A percentile compares a stretch with the other conserved stretches of the same genome.
phyloP scores from a whole-genome alignment of 2,329 filamentous ascomycete species.

The Onygenales sp. region DNA sequence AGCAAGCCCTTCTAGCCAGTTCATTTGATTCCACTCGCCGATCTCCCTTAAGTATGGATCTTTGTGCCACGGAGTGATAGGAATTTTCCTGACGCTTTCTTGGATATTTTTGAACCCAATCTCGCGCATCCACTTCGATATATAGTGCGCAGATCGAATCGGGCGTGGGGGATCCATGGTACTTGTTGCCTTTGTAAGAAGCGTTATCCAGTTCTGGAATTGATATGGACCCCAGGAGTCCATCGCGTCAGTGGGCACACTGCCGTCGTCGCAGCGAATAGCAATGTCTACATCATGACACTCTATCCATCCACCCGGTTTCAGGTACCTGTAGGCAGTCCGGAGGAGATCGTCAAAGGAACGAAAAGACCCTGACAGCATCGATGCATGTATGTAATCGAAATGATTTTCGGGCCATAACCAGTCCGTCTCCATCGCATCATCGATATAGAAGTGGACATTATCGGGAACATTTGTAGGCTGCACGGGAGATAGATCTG shows the following conservation, averaged over 20 bases:
- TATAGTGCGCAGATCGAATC: conserved; percentile 43
- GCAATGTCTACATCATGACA: conserved; percentile 37
- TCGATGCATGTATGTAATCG: conserved; percentile 52
- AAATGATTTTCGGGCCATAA: conserved; percentile 41
- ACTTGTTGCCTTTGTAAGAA: conserved; percentile 33
- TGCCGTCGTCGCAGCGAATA: conserved; percentile 44
- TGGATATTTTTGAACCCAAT: conserved; percentile 51
- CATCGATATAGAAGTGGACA: conserved; percentile 64
- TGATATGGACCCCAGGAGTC: conserved; percentile 27
- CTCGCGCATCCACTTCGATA: conserved; percentile 45
- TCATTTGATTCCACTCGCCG: conserved; percentile 40
- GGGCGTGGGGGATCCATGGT: conserved; percentile 37
- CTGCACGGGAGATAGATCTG: conserved; percentile 57
- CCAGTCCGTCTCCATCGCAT: conserved; percentile 54
- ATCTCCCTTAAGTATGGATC: conserved; percentile 39
- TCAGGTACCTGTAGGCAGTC: conserved; percentile 43
- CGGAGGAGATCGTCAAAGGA: conserved; percentile 48
- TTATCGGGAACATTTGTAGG: conserved; percentile 58
- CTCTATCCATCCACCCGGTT: conserved; percentile 46
- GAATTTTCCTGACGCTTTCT: conserved; percentile 44
- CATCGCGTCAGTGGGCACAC: conserved; percentile 39
- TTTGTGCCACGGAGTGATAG: conserved; percentile 42
- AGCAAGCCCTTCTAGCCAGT: conserved; percentile 34
- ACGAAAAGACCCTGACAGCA: conserved; percentile 48
- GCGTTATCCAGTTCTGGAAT: conserved; percentile 41